phyloP scores from a whole-genome alignment of 2,329 filamentous ascomycete species.

The Penicillium sp. region DNA sequence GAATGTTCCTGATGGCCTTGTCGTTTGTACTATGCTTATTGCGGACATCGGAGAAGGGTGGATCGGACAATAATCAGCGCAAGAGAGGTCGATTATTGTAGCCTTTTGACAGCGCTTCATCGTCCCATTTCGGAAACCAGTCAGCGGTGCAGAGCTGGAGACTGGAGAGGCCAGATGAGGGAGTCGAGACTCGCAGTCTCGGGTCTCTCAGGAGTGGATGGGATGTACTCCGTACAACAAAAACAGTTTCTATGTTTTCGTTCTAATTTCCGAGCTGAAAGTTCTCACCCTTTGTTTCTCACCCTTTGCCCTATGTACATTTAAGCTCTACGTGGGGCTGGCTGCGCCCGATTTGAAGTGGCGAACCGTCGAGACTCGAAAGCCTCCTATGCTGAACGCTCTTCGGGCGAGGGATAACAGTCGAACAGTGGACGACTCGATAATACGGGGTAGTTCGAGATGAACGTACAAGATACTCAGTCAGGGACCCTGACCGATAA shows the following conservation, averaged over 20 bases:
- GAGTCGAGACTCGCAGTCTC: not conserved
- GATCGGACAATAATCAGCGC: slow-evolving; percentile 1
- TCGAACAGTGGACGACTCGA: not conserved
- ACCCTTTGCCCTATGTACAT: not conserved
- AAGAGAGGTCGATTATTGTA: not conserved
- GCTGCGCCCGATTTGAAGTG: not conserved
- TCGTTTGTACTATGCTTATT: not conserved
- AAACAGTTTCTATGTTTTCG: too few relatives aligned
- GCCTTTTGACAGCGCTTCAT: not conserved
- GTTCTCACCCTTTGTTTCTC: too few relatives aligned
- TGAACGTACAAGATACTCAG: not conserved
- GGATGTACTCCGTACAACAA: too few relatives aligned
- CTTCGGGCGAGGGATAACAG: not conserved
- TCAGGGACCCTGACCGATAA: not conserved
- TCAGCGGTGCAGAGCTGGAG: too few relatives aligned
- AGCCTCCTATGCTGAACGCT: not conserved
- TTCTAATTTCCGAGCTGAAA: too few relatives aligned
- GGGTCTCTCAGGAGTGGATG: not conserved
- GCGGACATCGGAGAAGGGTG: not conserved
- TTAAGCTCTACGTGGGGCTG: not conserved
- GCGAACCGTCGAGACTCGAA: not conserved
- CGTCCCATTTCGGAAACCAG: too few relatives aligned
- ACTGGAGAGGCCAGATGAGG: too few relatives aligned
- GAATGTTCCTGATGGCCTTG: not conserved
- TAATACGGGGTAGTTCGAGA: not conserved